Conservation (phyloP, 2,329 filamentous ascomycete genomes). For the Xylariomycetidae sp. region DNA sequence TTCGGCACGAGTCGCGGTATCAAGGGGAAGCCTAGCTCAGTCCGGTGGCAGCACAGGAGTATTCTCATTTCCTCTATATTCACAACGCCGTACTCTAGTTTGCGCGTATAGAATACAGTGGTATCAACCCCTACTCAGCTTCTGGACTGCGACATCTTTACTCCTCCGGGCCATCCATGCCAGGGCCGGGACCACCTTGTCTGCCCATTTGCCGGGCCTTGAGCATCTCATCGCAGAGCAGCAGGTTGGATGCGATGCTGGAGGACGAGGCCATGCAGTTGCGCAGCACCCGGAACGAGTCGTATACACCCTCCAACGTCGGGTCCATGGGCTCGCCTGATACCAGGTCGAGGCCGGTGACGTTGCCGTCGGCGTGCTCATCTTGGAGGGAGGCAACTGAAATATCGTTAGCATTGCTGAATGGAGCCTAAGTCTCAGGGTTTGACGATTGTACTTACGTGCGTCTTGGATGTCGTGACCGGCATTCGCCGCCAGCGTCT, state of each 20-base stretch:
- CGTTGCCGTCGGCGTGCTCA: constrained; percentile 74
- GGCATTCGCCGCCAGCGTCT: constrained; percentile 92
- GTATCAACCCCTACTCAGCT: no score
- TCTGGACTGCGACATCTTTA: no score
- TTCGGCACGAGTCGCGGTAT: no score
- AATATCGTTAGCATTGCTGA: constrained; percentile 5
- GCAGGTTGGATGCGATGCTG: constrained; percentile 88
- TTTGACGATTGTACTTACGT: constrained; percentile 52
- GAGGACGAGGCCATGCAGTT: constrained; percentile 92
- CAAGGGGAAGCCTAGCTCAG: no score
- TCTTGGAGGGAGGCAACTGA: constrained; percentile 81
- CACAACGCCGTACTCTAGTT: no score
- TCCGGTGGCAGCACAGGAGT: no score
- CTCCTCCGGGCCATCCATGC: constrained; percentile 53
- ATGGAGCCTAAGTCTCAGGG: background rate
- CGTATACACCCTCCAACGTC: constrained; percentile 83
- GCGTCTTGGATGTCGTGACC: constrained; percentile 96
- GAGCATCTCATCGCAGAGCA: constrained; percentile 93
- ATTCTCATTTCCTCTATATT: no score
- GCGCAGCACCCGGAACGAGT: constrained; percentile 90
- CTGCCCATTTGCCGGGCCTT: constrained; percentile 94
- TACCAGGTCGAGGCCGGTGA: constrained; percentile 79
- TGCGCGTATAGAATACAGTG: no score
- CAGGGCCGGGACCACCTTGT: constrained; percentile 54
- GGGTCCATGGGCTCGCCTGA: constrained; percentile 95